Evolutionary conservation across 73 alveolate species (phyloP).

Genomic region (Strombidium stylifer): DNA sequence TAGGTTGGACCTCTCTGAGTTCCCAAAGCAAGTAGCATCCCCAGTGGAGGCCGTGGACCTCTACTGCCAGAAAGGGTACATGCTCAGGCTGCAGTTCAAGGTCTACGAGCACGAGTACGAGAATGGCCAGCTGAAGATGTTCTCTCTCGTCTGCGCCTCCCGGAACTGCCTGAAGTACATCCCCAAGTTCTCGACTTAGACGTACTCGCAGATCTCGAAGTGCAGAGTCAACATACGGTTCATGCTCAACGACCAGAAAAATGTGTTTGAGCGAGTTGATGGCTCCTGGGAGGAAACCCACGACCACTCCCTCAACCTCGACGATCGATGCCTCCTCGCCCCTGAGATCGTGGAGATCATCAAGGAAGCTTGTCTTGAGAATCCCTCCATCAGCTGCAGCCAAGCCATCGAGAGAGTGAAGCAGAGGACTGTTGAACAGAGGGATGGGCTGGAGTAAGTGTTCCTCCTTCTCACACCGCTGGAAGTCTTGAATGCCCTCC

Average conservation of each 20-base stretch:
- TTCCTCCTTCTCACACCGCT: constrained; percentile 9
- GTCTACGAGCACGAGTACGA: constrained; percentile 4
- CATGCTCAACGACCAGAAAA: constrained; percentile 2
- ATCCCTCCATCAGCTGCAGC: neutral
- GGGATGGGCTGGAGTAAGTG: neutral
- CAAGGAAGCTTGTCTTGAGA: constrained; percentile 10
- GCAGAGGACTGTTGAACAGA: neutral
- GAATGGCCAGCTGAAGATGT: neutral
- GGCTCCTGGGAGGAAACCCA: constrained; percentile 13
- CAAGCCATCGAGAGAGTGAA: too few relatives aligned
- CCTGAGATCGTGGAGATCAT: neutral
- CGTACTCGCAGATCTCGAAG: neutral
- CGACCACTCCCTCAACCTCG: constrained; percentile 34
- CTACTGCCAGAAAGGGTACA: neutral
- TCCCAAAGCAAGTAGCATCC: neutral
- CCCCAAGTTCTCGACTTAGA: constrained; percentile 1
- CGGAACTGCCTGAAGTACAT: constrained; percentile 10
- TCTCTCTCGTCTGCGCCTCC: neutral
- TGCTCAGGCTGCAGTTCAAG: neutral
- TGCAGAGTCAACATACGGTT: constrained; percentile 41
- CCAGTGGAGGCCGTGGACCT: constrained; percentile 5
- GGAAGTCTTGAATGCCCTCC: constrained; percentile 12
- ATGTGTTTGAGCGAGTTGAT: constrained; percentile 5
- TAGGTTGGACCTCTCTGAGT: constrained; percentile 1
- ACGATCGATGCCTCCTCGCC: constrained; percentile 20